These are phyloP conservation scores for Narthecium ossifragum DNA, from an alignment of 106 monocot genomes.

Conservation along the genomic window DNA sequence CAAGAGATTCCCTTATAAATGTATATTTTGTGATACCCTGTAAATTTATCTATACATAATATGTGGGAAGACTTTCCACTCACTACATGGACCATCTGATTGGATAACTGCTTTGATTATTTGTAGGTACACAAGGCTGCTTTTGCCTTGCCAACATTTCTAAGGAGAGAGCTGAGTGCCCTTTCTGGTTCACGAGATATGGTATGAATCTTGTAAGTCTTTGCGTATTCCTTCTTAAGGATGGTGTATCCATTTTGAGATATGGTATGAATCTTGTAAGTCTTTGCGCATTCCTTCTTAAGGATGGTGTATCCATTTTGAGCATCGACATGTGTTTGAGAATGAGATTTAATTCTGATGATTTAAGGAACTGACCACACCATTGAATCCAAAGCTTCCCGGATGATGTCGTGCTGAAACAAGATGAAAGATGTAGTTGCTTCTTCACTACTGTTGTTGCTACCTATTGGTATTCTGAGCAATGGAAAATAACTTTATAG, in stretches of 20 bases:
- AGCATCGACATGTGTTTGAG: background rate
- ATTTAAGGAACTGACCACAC: no score
- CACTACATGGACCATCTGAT: no score
- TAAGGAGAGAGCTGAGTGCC: slow-evolving; percentile 44
- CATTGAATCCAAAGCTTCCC: no score
- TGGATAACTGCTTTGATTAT: slow-evolving; percentile 4
- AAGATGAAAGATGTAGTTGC: no score
- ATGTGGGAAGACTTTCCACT: no score
- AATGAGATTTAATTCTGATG: background rate
- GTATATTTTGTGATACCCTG: background rate
- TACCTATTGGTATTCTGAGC: no score
- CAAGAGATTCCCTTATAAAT: background rate
- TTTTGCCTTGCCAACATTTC: slow-evolving; percentile 73
- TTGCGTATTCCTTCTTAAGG: background rate
- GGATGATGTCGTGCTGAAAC: no score
- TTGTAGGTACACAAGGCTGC: slow-evolving; percentile 79
- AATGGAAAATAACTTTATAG: no score
- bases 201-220: background rate
- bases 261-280: background rate
- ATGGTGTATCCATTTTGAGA: background rate
- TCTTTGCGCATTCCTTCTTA: background rate
- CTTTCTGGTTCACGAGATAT: background rate
- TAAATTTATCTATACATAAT: no score
- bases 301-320: background rate
- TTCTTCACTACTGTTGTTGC: no score